phyloP scores from a whole-genome alignment of 1,284 basidiomycete genomes.

The Ganoderma leucocontextum region DNA sequence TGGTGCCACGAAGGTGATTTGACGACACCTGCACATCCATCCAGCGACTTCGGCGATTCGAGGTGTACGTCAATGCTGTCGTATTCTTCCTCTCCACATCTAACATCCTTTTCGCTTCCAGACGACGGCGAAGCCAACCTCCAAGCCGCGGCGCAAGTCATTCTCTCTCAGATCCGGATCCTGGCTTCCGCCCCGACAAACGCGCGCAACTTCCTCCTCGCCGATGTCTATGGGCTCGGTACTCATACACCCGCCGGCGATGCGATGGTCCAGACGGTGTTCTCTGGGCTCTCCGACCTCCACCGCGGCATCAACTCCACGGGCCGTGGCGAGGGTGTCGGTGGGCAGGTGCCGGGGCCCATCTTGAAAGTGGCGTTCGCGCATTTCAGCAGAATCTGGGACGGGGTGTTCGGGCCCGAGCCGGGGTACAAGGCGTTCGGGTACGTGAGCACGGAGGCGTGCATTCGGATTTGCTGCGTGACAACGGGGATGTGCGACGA shows the following conservation, averaged over 20 bases:
- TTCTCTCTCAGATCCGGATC: constrained; percentile 44
- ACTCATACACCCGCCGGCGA: constrained; percentile 39
- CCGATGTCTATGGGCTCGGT: constrained; percentile 44
- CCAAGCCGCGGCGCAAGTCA: constrained; percentile 44
- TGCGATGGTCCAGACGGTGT: constrained; percentile 42
- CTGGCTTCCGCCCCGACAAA: constrained; percentile 41
- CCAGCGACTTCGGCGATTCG: constrained; percentile 42
- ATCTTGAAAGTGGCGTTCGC: constrained; percentile 40
- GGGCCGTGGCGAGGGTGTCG: not conserved
- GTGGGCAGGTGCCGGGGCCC: not conserved
- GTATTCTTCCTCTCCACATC: not conserved
- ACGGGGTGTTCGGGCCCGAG: constrained; percentile 38
- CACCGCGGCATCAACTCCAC: constrained; percentile 27
- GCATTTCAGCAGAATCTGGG: constrained; percentile 43
- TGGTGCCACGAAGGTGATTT: not conserved
- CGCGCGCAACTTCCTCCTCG: constrained; percentile 42
- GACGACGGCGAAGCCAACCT: constrained; percentile 43
- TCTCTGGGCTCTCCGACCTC: constrained; percentile 36
- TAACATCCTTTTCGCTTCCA: too few relatives aligned
- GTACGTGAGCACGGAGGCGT: constrained; percentile 42
- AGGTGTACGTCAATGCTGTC: constrained; percentile 30
- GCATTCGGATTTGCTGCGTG: constrained; percentile 32
- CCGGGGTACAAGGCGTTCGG: constrained; percentile 45
- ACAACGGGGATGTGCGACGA: constrained; percentile 43
- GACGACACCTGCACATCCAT: not conserved